Conservation (phyloP, 208 protist genomes). For the Leishmania major region DNA sequence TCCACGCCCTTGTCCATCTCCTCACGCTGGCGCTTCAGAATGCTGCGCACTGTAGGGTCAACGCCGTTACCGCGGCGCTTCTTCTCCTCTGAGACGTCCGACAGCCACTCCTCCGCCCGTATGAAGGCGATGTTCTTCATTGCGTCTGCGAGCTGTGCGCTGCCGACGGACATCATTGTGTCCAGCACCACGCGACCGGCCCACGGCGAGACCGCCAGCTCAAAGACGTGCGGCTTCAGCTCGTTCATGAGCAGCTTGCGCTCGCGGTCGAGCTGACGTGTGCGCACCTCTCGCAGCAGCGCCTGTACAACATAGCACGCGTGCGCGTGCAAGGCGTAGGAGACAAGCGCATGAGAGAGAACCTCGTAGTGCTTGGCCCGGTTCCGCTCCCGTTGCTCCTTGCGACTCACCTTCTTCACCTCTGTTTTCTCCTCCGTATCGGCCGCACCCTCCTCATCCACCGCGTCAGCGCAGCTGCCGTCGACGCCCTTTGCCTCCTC, state of each 20-base stretch:
- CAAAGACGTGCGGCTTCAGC: constrained; percentile 88
- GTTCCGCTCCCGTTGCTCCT: constrained; percentile 72
- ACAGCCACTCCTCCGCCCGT: constrained; percentile 83
- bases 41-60: constrained; percentile 73
- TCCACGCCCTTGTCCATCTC: constrained; percentile 39
- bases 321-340: constrained; percentile 79
- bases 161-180: constrained; percentile 74
- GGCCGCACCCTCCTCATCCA: constrained; percentile 21
- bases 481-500: constrained; percentile 39
- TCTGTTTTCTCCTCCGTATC: constrained; percentile 15
- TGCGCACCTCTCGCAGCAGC: constrained; percentile 70
- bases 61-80: constrained; percentile 56
- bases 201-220: constrained; percentile 84
- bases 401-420: constrained; percentile 37
- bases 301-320: constrained; percentile 85
- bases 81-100: constrained; percentile 51
- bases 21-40: constrained; percentile 73
- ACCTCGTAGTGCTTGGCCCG: constrained; percentile 66
- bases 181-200: constrained; percentile 86
- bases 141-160: constrained; percentile 60
- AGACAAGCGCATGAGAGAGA: constrained; percentile 58
- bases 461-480: background rate
- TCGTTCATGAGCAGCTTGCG: constrained; percentile 79
- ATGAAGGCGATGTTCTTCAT: constrained; percentile 88
- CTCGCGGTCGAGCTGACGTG: constrained; percentile 59